Base-by-base conservation (phyloP, 2,329 filamentous ascomycete genomes). In the Diaporthe sp. region DNA sequence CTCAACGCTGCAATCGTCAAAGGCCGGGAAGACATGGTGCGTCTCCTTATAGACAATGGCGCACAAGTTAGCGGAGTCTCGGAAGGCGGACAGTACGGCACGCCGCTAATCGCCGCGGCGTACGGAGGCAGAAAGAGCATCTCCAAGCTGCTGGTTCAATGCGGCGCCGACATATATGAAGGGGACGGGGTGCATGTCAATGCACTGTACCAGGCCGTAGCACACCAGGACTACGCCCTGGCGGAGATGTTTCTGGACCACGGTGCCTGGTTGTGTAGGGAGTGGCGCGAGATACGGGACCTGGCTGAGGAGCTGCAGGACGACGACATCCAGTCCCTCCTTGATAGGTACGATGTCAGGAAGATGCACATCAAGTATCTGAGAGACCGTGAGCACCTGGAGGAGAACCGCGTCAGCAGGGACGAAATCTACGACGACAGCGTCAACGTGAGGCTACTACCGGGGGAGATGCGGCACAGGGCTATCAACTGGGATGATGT, bases 211-310 rank as follows among this genome's bases (percentile, higher is more conserved):
- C 71, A 73, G 37, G 71, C 55, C 1, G 59, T 73, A 7, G 71
- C 42, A 3, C 71, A 73, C 13, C n/a, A 22, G 7, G 71, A 73
- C 9, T 73, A 73, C 17, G 58, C 71, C 9, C 25, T 73, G 19
- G 51, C 71, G 3, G 71, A 73, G 28, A 73, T 67, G 71, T 37
- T 67, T 6, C 71, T 73, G 0, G 71, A 73, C 44, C 46, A 73
- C 8, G 59, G 58, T 13, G 71, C 71, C 25, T 73, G 71, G 58
- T 25, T 73, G 9, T 62, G 42, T 37, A 28, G 37, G 39, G 71
- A 73, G 17, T 73, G 71, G 71, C 37, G 55, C 7, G 71, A 73
- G 58, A 46, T 73, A 9, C 13, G 37, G 13, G 59, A 73, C n/a
- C 59, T 73, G 19, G 71, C 71, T 8, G 58, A 61, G 19, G 71